Evolutionary conservation across 495 filamentous ascomycete genomes (phyloP).

Genomic region (Echria macrotheca): DNA sequence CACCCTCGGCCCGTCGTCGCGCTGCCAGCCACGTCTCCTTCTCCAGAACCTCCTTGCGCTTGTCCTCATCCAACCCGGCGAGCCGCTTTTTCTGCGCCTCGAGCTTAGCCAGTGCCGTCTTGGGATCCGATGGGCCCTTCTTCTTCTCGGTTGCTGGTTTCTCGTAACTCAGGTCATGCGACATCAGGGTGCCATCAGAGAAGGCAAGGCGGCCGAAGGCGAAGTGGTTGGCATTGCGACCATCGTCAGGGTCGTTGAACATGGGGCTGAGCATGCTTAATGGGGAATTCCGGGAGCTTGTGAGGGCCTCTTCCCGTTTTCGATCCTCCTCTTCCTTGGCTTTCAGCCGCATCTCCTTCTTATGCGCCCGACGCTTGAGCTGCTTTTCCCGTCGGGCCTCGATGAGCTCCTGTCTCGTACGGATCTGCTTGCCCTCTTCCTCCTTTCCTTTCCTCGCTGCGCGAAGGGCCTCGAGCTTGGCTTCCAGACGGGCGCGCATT

Average conservation of each 20-base stretch:
- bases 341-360: conserved; percentile 70
- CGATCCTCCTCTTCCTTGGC: conserved; percentile 70
- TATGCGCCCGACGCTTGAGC: conserved; percentile 75
- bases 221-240: conserved; percentile 55
- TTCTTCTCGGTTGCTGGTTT: conserved; percentile 47
- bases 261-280: conserved; percentile 58
- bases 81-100: conserved; percentile 69
- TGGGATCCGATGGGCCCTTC: conserved; percentile 74
- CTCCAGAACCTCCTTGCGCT: conserved; percentile 78
- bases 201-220: conserved; percentile 85
- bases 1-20: conserved; percentile 79
- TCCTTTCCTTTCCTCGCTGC: conserved; percentile 78
- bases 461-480: conserved; percentile 75
- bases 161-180: conserved; percentile 58
- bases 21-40: conserved; percentile 94
- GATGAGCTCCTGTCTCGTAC: conserved; percentile 81
- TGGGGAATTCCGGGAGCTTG: conserved; percentile 54
- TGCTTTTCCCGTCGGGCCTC: conserved; percentile 84
- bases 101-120: conserved; percentile 63
- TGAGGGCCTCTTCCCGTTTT: conserved; percentile 62
- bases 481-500: conserved; percentile 68
- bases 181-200: conserved; percentile 71
- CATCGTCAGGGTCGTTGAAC: conserved; percentile 55
- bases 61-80: conserved; percentile 62
- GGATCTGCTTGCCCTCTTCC: conserved; percentile 68